Evolutionary conservation across 345 rosid genomes (phyloP), one percentile per base, ranked within the genome.

Genomic region (Syzygium jambos): DNA sequence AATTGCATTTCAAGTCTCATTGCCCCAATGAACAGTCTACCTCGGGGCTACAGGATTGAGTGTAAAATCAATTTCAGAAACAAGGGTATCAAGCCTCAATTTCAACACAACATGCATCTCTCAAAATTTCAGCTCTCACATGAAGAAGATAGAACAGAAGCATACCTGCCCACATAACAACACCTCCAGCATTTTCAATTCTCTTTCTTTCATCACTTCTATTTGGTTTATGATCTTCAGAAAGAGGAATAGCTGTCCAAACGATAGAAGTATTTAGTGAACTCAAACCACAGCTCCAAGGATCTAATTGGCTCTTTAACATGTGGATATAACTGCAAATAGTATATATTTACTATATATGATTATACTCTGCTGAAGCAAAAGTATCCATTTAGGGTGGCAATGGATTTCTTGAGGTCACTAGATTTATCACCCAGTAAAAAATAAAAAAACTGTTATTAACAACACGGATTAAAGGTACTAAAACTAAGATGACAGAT

Each of bases 161-260:
- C 30, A 90, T 95, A 98, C 99, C 99, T 89, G 99, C 98, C 99
- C 99, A 98, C 99, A 96, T 95, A 73, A 98, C 96, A 85, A 96
- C 92, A 29, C 99, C 99, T 57, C 99, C 98, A 85, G 99, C 98
- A 86, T 85, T 96, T 94, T 98, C 99, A 78, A 98, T 96, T 93
- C 99, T 91, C 95, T 96, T 95, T 89, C 99, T 94, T 88, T 96
- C 99, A 88, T 98, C 99, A 78, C 93, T 95, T 95, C 99, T 96
- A 84, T 98, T 98, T 85, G 99, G 99, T 89, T 98, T 98, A 90
- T 96, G 99, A 92, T 98, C 99, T 92, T 96, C 99, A n/a, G 99
- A 98, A 54, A 98, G 95, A 5, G 99, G 95, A 53, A 98, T 96
- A 11, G 98, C 99, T 96, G 92, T 68, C 23, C 82, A 73, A 73